Base-by-base conservation (phyloP, 1,284 basidiomycete genomes). In the Ceratobasidium sp. region DNA sequence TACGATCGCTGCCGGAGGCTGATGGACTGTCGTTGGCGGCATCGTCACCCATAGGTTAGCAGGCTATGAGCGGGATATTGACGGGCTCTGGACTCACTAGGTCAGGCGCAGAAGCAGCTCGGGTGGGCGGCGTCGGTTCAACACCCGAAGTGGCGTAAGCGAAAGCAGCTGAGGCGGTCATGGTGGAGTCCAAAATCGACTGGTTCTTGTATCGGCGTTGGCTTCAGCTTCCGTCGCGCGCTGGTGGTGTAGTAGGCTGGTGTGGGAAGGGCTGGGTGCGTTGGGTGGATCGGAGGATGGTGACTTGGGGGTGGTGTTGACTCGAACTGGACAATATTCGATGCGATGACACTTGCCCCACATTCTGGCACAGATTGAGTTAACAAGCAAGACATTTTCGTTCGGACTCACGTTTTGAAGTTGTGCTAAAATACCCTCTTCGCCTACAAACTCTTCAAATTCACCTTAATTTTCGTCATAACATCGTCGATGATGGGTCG, bases 391-490 rank as follows among this genome's bases (percentile, higher is more conserved):
- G 29, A 59, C 43, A 22, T 34, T 24, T 19, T 27, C n/a, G n/a
- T 46, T 43, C 29, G n/a, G 24, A 56, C 74, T 80, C 71, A 86
- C 85, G 61, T 83, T 81, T 78, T 88, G 85, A 39, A 89, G 82
- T 74, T 84, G 83, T 58, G 83, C 81, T 46, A 88, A 80, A 41
- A 88, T 84, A 62, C 85, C 85, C 75, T 88, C 86, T 74, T 88
- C 87, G 78, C 89, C 85, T 7, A 87, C 88, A 80, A 88, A 86
- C 80, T 88, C 87, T 76, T 88, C 87, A 79, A 89, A 89, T 79
- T 88, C 87, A 68, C 85, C 83, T 84, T 83, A 64, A 87, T 84
- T 76, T 83, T 84, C 53, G 83, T 82, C 74, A 88, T 84, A 34
- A 88, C 87, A 81, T 88, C 86, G 81, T 88, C 86, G 76, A 89